Evolutionary conservation across 2,329 filamentous ascomycete genomes (phyloP), one percentile per base, ranked within the genome.

Genomic region (Bipolaris bicolor): DNA sequence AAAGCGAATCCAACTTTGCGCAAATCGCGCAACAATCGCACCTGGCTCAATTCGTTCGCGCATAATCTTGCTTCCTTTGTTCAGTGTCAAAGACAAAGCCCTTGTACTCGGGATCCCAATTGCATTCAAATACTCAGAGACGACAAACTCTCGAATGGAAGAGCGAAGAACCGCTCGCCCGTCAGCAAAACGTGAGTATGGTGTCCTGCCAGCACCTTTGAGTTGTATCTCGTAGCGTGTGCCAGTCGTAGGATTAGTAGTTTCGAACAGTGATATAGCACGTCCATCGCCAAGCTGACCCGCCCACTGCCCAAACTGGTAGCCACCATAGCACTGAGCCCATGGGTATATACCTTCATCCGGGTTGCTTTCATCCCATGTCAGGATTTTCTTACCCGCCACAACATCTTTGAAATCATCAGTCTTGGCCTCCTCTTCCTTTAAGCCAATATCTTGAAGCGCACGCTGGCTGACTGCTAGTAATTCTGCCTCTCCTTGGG

Each of bases 261-360:
- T 86, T 77, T 99, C 95, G 70, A 98, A 98, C 1, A 99, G 82
- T 34, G 91, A 96, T 66, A 99, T 98, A 29, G 93, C 95, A 53
- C 95, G 86, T 36, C 95, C 95, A 73, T 99, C 95, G 40, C 95
- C 95, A 1, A 99, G 86, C 76, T 99, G 95, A 5, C 95, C 93
- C 3, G 95, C 95, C 94, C 94, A 99, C 64, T 90, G 87, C 5
- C 95, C 95, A 57, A 79, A 78, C 48, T 78, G 77, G 67, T 83
- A 81, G 55, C 94, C 94, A 55, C 95, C 95, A 75, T 99, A 99
- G 79, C 95, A 98, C 78, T 99, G 95, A 31, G 95, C 93, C 95
- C 95, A 99, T 0, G 95, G 94, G 74, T 99, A 99, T 41, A 95
- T 87, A 18, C 90, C 73, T n/a, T 64, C 59, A 24, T 70, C 66